Conservation (phyloP, 192 early-diverging fungal species). For the Dimargaris xerosporica region DNA sequence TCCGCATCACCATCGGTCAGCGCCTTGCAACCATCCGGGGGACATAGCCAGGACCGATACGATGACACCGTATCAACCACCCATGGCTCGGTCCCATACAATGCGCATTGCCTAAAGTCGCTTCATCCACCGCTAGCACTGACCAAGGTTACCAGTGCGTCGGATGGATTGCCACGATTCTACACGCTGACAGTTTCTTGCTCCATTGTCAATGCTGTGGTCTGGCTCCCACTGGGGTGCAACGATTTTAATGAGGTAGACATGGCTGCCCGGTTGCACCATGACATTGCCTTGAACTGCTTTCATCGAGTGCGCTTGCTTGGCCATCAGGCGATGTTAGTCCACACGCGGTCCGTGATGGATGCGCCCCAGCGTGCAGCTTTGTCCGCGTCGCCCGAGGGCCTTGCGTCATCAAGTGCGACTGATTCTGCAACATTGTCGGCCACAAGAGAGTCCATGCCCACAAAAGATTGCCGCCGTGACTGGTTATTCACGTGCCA, state of each 20-base stretch:
- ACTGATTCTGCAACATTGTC: neutral
- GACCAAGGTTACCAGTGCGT: no score
- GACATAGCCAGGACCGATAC: no score
- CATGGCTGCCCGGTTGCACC: neutral
- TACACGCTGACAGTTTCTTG: neutral
- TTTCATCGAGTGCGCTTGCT: constrained; percentile 1
- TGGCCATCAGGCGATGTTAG: neutral
- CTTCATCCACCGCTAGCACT: no score
- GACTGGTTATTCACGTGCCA: constrained; percentile 10
- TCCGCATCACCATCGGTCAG: no score
- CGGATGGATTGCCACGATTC: no score
- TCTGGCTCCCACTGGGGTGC: constrained; percentile 11
- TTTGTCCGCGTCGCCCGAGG: neutral
- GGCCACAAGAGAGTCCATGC: neutral
- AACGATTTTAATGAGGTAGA: constrained; percentile 9
- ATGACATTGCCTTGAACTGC: neutral
- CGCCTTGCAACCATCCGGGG: no score
- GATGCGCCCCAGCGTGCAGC: neutral
- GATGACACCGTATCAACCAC: no score
- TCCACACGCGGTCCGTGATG: neutral
- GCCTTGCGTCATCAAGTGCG: neutral
- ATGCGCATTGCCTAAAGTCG: no score
- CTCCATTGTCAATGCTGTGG: neutral
- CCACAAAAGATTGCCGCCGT: neutral
- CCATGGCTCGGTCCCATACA: no score